Evolutionary conservation across 1,139 yeast species (phyloP), one percentile per base, ranked within the genome.

Genomic region (Saccharomyces hybrid): DNA sequence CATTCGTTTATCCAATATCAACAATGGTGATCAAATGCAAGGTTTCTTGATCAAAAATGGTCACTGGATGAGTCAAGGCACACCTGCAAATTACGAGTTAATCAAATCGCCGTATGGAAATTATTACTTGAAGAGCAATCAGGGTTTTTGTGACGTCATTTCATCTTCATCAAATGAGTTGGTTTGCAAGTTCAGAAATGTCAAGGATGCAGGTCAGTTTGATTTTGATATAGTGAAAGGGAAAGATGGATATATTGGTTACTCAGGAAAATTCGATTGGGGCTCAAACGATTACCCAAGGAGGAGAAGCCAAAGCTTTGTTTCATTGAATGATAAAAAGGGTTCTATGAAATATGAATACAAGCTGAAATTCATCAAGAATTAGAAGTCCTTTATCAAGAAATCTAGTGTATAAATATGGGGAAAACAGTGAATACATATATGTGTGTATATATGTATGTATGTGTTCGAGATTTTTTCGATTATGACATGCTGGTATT

Each of bases 1-100:
- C 62, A 70, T 90, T 49, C 80, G 77, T 59, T 73, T 85, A 27
- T 71, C 78, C 27, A 80, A 76, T 14, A 79, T 83, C 54, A 67
- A 76, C 4, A 38, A 38, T 38, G 44, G 44, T 2, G 44, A 38
- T 19, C 44, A 38, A 11, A 38, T 38, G 26, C 96, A 96, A 2
- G 66, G 66, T 2, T 89, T 96, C 72, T 73, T 91, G 55, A 91
- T 90, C 63, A 81, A 86, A 58, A 87, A 82, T 64, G 98, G 98
- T 4, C 80, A 82, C 62, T 90, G 95, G 91, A 88, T 85, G 71
- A 71, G 78, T 5, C 77, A 82, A 42, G 97, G 97, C 0, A 83
- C 96, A 1, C 91, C 97, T 71, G 98, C 96, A 2, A 83, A 86
- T 2, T 89, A 78, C 71, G 75, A 77, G 19, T 62, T 82, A 21